phyloP scores from a whole-genome alignment of 805 yeast species.

The Saccharomycopsis oosterbeekiorum region DNA sequence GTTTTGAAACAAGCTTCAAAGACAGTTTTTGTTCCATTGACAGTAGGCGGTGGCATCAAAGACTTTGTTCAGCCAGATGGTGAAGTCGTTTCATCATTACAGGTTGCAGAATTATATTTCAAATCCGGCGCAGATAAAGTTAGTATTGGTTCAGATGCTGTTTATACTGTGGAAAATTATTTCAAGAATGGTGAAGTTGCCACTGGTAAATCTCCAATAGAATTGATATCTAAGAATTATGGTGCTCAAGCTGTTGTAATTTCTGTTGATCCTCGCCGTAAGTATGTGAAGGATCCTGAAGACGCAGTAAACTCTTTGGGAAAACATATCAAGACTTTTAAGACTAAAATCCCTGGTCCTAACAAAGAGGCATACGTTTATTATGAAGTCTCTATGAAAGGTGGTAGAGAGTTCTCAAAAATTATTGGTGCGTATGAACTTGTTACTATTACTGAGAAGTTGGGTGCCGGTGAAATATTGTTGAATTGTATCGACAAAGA shows the following conservation, averaged over 20 bases:
- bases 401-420: constrained; percentile 79
- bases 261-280: constrained; percentile 94
- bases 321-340: constrained; percentile 53
- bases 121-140: constrained; percentile 97
- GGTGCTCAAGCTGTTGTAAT: constrained; percentile 98
- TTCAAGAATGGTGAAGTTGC: constrained; percentile 48
- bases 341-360: constrained; percentile 67
- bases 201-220: constrained; percentile 80
- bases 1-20: constrained; percentile 76
- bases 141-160: constrained; percentile 97
- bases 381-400: constrained; percentile 93
- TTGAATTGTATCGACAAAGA: constrained; percentile 94
- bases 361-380: constrained; percentile 82
- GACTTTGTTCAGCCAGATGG: constrained; percentile 86
- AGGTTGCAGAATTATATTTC: constrained; percentile 87
- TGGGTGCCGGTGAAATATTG: constrained; percentile 95
- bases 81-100: constrained; percentile 66
- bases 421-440: constrained; percentile 89
- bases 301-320: constrained; percentile 22
- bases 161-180: constrained; percentile 75
- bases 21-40: constrained; percentile 90
- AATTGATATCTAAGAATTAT: constrained; percentile 81
- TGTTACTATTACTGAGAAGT: constrained; percentile 75
- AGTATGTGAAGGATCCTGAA: constrained; percentile 43
- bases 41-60: constrained; percentile 97